phyloP scores from a whole-genome alignment of 176 grass and related monocot genomes.

The Carex scoparia region DNA sequence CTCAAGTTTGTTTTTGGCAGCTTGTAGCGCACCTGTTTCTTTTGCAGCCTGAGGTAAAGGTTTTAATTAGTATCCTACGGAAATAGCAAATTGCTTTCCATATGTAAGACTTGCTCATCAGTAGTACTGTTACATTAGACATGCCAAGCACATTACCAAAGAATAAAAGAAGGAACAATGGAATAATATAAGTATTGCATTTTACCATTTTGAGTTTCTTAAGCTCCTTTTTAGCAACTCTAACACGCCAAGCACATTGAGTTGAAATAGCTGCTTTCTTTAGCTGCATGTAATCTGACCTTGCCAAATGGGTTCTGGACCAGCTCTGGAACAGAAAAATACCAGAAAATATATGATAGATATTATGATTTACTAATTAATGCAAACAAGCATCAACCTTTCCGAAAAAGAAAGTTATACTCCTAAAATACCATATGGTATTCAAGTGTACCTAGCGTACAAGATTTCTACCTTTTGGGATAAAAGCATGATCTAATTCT shows the following conservation, averaged over 20 bases:
- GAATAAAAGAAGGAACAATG: conserved; percentile 18
- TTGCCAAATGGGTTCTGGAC: conserved; percentile 55
- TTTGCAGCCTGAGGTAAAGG: conserved; percentile 72
- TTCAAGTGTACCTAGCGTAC: not conserved
- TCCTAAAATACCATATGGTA: conserved; percentile 7
- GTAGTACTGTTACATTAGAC: conserved; percentile 13
- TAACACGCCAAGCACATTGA: conserved; percentile 94
- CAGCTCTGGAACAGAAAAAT: conserved; percentile 47
- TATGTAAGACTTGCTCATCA: conserved; percentile 2
- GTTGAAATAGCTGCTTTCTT: conserved; percentile 73
- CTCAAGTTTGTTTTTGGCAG: conserved; percentile 96
- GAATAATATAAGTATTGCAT: conserved; percentile 14
- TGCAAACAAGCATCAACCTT: conserved; percentile 10
- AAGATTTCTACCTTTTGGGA: not conserved
- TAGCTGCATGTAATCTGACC: conserved; percentile 47
- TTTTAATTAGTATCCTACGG: conserved; percentile 7
- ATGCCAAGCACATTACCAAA: not conserved
- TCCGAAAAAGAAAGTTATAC: conserved; percentile 7
- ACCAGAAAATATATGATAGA: conserved; percentile 4
- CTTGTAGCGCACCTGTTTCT: conserved; percentile 96
- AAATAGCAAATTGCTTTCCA: conserved; percentile 21
- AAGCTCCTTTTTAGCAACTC: conserved; percentile 79
- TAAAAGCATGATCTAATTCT: not conserved
- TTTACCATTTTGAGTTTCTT: conserved; percentile 93
- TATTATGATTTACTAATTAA: conserved; percentile 22